phyloP scores from a whole-genome alignment of 2,329 filamentous ascomycete species.

The Botrytis cinerea region DNA sequence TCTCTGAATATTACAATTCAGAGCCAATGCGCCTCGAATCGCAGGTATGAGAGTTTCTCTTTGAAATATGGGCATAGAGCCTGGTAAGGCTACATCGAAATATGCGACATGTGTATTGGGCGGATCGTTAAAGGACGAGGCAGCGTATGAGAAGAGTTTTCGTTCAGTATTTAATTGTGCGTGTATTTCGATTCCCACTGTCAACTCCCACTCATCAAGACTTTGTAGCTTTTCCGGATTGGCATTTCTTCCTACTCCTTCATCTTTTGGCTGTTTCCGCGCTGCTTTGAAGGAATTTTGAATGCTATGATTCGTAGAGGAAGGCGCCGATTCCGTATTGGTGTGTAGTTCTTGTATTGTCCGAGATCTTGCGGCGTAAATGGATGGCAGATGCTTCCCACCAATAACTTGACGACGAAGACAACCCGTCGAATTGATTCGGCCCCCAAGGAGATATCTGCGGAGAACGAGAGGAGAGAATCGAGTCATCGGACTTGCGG shows the following conservation, averaged over 20 bases:
- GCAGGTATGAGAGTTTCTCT: slow-evolving; percentile 81
- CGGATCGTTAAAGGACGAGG: slow-evolving; percentile 62
- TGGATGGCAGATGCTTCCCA: slow-evolving; percentile 18
- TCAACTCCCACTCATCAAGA: slow-evolving; percentile 76
- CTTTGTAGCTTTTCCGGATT: slow-evolving; percentile 49
- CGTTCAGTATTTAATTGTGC: slow-evolving; percentile 86
- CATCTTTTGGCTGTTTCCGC: slow-evolving; percentile 72
- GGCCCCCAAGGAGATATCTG: slow-evolving; percentile 40
- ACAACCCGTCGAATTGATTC: slow-evolving; percentile 36
- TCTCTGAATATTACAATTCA: slow-evolving; percentile 76
- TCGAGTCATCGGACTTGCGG: slow-evolving; percentile 35
- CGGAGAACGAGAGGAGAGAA: slow-evolving; percentile 36
- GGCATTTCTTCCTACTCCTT: slow-evolving; percentile 55
- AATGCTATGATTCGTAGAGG: slow-evolving; percentile 5
- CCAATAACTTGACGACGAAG: slow-evolving; percentile 28
- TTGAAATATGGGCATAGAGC: slow-evolving; percentile 86
- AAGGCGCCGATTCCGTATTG: slow-evolving; percentile 21
- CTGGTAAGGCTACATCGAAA: slow-evolving; percentile 88
- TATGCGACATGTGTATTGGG: slow-evolving; percentile 86
- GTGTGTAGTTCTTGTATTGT: slow-evolving; percentile 28
- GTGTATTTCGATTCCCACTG: slow-evolving; percentile 95
- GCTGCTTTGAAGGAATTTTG: slow-evolving; percentile 48
- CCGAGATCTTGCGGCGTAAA: slow-evolving; percentile 29
- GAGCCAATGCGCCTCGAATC: slow-evolving; percentile 81
- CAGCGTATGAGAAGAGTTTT: slow-evolving; percentile 84